Conservation (phyloP, 768 basidiomycete genomes). For the Hygrophoropsis aurantiaca region DNA sequence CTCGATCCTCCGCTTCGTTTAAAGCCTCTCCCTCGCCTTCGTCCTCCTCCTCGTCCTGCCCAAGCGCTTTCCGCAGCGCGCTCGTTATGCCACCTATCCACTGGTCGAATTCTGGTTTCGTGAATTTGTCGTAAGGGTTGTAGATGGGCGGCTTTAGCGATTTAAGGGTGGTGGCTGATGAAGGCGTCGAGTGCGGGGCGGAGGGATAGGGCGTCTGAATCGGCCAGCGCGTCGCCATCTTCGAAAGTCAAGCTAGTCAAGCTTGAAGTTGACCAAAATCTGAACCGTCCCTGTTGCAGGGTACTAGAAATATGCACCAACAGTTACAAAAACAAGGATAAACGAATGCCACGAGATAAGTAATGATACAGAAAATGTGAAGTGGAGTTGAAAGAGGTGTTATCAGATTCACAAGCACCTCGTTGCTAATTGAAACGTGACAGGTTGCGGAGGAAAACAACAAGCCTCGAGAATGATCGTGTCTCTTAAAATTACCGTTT, state of each 20-base stretch:
- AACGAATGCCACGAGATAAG: too few relatives aligned
- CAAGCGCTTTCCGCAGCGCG: conserved; percentile 57
- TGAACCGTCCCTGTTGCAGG: too few relatives aligned
- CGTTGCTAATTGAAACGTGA: background rate
- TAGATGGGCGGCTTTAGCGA: conserved; percentile 49
- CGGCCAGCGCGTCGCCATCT: conserved; percentile 5
- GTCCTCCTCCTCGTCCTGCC: conserved; percentile 35
- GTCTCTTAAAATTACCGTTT: too few relatives aligned
- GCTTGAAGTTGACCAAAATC: too few relatives aligned
- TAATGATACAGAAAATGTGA: too few relatives aligned
- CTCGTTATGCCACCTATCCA: conserved; percentile 67
- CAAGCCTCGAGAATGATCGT: background rate
- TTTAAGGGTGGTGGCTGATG: conserved; percentile 4
- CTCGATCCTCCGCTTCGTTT: conserved; percentile 13
- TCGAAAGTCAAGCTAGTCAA: too few relatives aligned
- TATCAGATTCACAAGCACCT: too few relatives aligned
- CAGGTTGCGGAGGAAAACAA: background rate
- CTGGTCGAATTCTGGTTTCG: conserved; percentile 64
- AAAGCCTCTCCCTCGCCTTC: conserved; percentile 19
- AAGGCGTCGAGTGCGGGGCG: conserved; percentile 6
- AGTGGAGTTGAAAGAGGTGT: too few relatives aligned
- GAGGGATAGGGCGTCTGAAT: conserved; percentile 1
- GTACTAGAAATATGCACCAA: too few relatives aligned
- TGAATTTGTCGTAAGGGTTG: conserved; percentile 76
- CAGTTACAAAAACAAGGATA: too few relatives aligned